These are phyloP conservation scores for Tuber aestivum DNA, from an alignment of 495 filamentous ascomycete genomes.

Conservation along the genomic window DNA sequence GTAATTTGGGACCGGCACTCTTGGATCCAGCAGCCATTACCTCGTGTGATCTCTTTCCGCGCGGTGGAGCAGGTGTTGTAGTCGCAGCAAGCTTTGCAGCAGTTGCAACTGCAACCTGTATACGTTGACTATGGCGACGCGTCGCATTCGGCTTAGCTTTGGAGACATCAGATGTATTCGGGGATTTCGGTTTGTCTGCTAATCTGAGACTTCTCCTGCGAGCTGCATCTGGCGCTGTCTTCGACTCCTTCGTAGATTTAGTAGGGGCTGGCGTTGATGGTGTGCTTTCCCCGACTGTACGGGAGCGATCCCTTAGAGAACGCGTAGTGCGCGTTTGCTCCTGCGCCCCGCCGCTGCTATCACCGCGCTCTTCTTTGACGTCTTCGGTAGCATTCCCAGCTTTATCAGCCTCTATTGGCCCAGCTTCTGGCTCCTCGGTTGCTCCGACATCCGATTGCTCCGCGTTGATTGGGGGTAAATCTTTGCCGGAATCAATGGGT, in stretches of 20 bases:
- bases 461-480: conserved; percentile 1
- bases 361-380: conserved; percentile 16
- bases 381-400: conserved; percentile 17
- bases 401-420: conserved; percentile 20
- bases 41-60: conserved; percentile 39
- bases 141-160: conserved; percentile 15
- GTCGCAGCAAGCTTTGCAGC: conserved; percentile 17
- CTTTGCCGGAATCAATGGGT: background rate
- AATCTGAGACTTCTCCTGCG: background rate
- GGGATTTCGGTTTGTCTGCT: background rate
- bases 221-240: background rate
- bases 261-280: background rate
- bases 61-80: conserved; percentile 20
- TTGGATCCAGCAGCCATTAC: conserved; percentile 38
- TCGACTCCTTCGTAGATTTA: background rate
- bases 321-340: conserved; percentile 37
- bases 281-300: background rate
- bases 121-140: conserved; percentile 37
- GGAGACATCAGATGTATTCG: background rate
- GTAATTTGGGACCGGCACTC: conserved; percentile 38
- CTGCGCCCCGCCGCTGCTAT: conserved; percentile 24
- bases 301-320: conserved; percentile 35
- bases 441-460: conserved; percentile 13
- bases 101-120: conserved; percentile 29
- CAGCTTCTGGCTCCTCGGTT: conserved; percentile 18